Percentiles rank a stretch among this genome's conserved stretches.
These are phyloP conservation scores for Venturia asperata DNA, from an alignment of 2,329 filamentous ascomycete species.

Conservation along the genomic window DNA sequence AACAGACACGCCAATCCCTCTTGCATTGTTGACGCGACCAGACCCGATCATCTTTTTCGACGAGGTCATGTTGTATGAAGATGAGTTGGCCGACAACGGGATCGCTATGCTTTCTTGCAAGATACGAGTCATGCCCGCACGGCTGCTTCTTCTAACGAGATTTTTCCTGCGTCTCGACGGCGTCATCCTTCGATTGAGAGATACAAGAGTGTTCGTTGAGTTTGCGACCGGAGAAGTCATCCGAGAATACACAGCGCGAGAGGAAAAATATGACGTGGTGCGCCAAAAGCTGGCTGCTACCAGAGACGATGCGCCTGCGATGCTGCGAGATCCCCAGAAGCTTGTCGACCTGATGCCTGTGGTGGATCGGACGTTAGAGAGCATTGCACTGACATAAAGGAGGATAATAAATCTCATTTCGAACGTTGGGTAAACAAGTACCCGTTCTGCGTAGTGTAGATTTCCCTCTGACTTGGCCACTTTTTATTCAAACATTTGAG, in stretches of 20 bases:
- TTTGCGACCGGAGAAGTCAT: slow-evolving; percentile 73
- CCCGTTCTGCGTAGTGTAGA: neutral
- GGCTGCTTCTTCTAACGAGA: slow-evolving; percentile 75
- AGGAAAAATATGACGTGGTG: slow-evolving; percentile 71
- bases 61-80: slow-evolving; percentile 92
- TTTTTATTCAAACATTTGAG: neutral
- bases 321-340: slow-evolving; percentile 72
- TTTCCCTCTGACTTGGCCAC: no score
- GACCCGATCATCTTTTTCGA: slow-evolving; percentile 97
- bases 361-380: slow-evolving; percentile 50
- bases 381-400: neutral
- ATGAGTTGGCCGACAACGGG: slow-evolving; percentile 95
- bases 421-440: neutral
- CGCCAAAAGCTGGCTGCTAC: slow-evolving; percentile 50
- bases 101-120: slow-evolving; percentile 88
- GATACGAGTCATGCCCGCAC: slow-evolving; percentile 81
- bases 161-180: slow-evolving; percentile 92
- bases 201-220: slow-evolving; percentile 88
- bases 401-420: neutral
- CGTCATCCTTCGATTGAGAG: slow-evolving; percentile 77
- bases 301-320: slow-evolving; percentile 67
- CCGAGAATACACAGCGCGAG: slow-evolving; percentile 82
- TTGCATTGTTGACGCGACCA: slow-evolving; percentile 76
- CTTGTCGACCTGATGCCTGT: slow-evolving; percentile 62
- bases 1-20: slow-evolving; percentile 59